Conservation (phyloP, 2,329 filamentous ascomycete genomes). For the Lachnellula arida region DNA sequence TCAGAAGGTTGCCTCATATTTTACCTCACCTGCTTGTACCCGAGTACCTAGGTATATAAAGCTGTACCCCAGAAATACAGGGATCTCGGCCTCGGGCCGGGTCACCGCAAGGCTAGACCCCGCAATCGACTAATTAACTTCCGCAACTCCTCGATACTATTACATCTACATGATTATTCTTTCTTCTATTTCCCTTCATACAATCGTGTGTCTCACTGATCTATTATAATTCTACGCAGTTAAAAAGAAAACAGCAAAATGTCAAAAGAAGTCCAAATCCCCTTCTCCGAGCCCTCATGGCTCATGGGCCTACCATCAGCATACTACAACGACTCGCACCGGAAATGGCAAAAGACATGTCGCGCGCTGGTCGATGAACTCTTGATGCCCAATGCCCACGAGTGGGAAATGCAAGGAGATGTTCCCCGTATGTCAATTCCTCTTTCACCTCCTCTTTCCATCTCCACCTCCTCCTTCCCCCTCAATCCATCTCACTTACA, state of each 20-base stretch:
- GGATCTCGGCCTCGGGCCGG: no score
- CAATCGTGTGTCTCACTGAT: no score
- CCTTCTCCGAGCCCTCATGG: conserved; percentile 71
- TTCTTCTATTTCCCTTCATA: no score
- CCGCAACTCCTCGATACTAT: no score
- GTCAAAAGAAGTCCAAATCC: conserved; percentile 37
- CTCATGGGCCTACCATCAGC: conserved; percentile 65
- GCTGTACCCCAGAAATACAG: no score
- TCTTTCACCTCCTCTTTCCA: background rate
- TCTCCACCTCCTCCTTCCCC: background rate
- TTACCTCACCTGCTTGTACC: no score
- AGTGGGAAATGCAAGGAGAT: conserved; percentile 61
- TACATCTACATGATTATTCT: no score
- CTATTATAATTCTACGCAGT: no score
- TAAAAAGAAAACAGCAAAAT: background rate
- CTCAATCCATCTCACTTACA: background rate
- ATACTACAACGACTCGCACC: conserved; percentile 64
- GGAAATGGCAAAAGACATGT: conserved; percentile 62
- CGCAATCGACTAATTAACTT: no score
- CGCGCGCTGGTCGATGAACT: conserved; percentile 62
- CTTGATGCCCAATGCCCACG: conserved; percentile 55
- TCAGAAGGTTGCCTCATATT: no score
- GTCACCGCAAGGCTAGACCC: no score
- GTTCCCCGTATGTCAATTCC: conserved; percentile 19
- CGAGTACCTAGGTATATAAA: no score